phyloP scores from a whole-genome alignment of 371 early-diverging fungal species.

The Spiromyces aspiralis region DNA sequence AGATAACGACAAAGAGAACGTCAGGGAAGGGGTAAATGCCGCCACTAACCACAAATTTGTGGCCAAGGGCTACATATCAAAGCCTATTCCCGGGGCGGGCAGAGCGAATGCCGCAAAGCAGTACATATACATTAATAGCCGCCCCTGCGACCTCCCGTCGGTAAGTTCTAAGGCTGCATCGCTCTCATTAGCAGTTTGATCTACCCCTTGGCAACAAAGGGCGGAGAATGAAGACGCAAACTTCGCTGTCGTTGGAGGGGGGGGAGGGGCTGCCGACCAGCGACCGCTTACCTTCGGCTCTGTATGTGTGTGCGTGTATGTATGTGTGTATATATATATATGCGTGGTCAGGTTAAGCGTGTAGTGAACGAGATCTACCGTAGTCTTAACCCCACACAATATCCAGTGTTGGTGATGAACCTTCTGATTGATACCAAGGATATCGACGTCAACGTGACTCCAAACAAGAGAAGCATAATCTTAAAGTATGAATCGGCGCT shows the following conservation, averaged over 20 bases:
- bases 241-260: no score
- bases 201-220: no score
- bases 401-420: slow-evolving; percentile 63
- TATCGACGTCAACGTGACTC: slow-evolving; percentile 83
- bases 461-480: slow-evolving; percentile 83
- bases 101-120: slow-evolving; percentile 67
- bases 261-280: neutral
- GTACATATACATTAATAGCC: slow-evolving; percentile 70
- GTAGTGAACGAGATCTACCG: slow-evolving; percentile 69
- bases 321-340: slow-evolving; percentile 6
- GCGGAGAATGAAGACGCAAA: no score
- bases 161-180: no score
- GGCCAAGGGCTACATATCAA: slow-evolving; percentile 43
- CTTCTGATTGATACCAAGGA: slow-evolving; percentile 39
- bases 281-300: neutral
- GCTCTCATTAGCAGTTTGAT: no score
- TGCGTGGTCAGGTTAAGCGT: slow-evolving; percentile 28
- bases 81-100: slow-evolving; percentile 48
- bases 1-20: neutral
- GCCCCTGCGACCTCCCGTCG: slow-evolving; percentile 72
- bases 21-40: neutral
- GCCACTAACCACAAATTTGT: neutral
- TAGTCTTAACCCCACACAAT: slow-evolving; percentile 44
- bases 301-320: neutral
- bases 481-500: slow-evolving; percentile 54